Evolutionary conservation across 2,329 filamentous ascomycete species (phyloP), one percentile per base, ranked within the genome.

Genomic region (Alternaria dauci): DNA sequence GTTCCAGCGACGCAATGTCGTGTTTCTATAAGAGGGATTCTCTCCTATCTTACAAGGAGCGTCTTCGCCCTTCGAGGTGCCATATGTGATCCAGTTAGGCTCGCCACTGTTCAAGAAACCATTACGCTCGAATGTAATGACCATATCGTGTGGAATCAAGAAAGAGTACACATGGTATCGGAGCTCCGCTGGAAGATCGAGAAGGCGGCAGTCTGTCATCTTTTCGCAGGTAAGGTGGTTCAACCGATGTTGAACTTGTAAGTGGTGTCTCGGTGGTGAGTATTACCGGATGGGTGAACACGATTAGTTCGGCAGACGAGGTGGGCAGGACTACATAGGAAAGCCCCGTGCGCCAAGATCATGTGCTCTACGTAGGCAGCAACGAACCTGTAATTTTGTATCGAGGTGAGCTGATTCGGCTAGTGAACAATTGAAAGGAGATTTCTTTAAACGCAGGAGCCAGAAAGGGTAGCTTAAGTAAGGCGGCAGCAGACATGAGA

Each of bases 181-280:
- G 5, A 71, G 48, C 34, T 71, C 67, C 8, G 62, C 53, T 6
- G 67, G 62, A 12, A 70, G 58, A 28, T 65, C 61, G 23, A 66
- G 53, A 14, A 71, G 63, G 16, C 59, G 52, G 41, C 65, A 70
- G 34, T 36, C 25, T n/a, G 30, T 54, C 30, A 44, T 20, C 7
- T 12, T 36, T 16, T 36, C 32, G 32, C 2, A 14, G 12, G 12
- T 12, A 36, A 36, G 32, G 32, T 14, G 14, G 32, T 6, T 36
- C 14, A 6, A 12, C 16, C 32, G 2, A 36, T 7, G 14, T 36
- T 36, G 32, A 36, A 36, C 14, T 36, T 36, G 32, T 36, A 14
- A 36, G 32, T 14, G 12, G 14, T 36, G 32, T 36, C 32, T 36
- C 32, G 12, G 32, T 36, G 14, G 14, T 2, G 32, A 36, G 0